Percentiles rank a stretch among this genome's conserved stretches.
Evolutionary conservation across 192 early-diverging fungal species (phyloP).

Genomic region (Coemansia sp.): DNA sequence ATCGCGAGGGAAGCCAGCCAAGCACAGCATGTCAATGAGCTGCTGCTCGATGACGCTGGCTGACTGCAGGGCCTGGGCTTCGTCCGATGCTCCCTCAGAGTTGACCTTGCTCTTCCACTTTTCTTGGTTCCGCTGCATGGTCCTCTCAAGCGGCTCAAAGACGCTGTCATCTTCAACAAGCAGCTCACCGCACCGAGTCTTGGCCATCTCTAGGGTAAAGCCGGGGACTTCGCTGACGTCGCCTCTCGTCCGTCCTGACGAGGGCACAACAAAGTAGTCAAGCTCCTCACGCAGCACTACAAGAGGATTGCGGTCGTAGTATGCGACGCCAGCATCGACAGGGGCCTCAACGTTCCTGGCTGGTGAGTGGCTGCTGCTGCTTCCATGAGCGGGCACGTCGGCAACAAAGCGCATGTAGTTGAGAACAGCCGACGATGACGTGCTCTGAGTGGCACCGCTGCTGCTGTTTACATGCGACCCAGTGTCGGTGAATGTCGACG

Average conservation of each 20-base stretch:
- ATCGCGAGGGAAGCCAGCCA: slow-evolving; percentile 71
- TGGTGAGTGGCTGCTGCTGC: neutral
- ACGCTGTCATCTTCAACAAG: slow-evolving; percentile 69
- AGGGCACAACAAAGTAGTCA: slow-evolving; percentile 70
- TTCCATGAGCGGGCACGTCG: slow-evolving; percentile 11
- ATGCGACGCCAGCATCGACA: slow-evolving; percentile 18
- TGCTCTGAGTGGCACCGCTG: slow-evolving; percentile 51
- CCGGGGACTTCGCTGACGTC: slow-evolving; percentile 50
- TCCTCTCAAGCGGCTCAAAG: slow-evolving; percentile 74
- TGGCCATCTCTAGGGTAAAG: slow-evolving; percentile 58
- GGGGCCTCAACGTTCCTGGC: slow-evolving; percentile 13
- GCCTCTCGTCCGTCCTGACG: slow-evolving; percentile 38
- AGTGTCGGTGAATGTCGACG: slow-evolving; percentile 41
- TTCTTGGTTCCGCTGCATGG: slow-evolving; percentile 63
- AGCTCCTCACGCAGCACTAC: slow-evolving; percentile 79
- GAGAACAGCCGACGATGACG: slow-evolving; percentile 53
- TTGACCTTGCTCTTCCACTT: slow-evolving; percentile 45
- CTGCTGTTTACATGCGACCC: slow-evolving; percentile 48
- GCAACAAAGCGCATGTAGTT: slow-evolving; percentile 57
- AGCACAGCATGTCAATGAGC: slow-evolving; percentile 80
- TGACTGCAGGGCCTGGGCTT: slow-evolving; percentile 46
- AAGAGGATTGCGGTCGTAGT: slow-evolving; percentile 65
- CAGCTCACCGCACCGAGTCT: slow-evolving; percentile 63
- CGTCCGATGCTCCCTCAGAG: slow-evolving; percentile 46
- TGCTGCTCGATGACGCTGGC: slow-evolving; percentile 67